Base-by-base conservation (phyloP, 2,329 filamentous ascomycete species). In the Colletotrichum navitas region DNA sequence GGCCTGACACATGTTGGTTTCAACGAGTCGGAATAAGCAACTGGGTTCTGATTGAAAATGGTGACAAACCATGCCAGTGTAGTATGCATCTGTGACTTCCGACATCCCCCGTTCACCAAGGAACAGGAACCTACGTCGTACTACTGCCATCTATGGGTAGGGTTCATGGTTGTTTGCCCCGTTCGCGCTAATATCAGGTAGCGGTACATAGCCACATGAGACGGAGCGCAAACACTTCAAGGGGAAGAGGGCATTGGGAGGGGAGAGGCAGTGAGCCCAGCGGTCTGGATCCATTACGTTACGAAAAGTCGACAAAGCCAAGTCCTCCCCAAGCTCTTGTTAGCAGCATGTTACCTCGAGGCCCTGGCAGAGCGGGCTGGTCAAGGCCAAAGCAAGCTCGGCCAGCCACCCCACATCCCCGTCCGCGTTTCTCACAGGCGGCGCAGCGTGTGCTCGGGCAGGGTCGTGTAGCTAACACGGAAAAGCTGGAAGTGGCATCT, bases 211-310 rank as follows among this genome's bases (percentile, higher is more conserved):
- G 49, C 12, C 24, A 51, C 24, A 16, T 16, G 26, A 52, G 14
- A 45, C 34, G 34, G 14, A 45, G 47, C 47, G 47, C 47, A 49
- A 49, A 16, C 47, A 3, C 6, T 26, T n/a, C 43, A 36, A 49
- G 34, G 21, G 58, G 34, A 36, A 14, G 11, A 39, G 12, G 5
- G 39, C 16, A 16, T 41, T 10, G 21, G 26, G 18, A 8, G 41
- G 29, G 41, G 21, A 29, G 41, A 14, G 8, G 39, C 29, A 54
- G 55, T 34, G 47, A 41, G 39, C 69, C 69, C 69, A 66, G 34
- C 59, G 41, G 68, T 54, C 71, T 73, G 68, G 68, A 72, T 71
- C 59, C 45, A 68, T 72, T 72, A 72, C 68, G 68, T 72, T 72
- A 73, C 63, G 47, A 51, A 63, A 56, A 68, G 32, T 26, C 61